Percentiles rank a stretch among this genome's conserved stretches.
Evolutionary conservation across 2,329 filamentous ascomycete species (phyloP).

Genomic region (Aspergillus transmontanensis): DNA sequence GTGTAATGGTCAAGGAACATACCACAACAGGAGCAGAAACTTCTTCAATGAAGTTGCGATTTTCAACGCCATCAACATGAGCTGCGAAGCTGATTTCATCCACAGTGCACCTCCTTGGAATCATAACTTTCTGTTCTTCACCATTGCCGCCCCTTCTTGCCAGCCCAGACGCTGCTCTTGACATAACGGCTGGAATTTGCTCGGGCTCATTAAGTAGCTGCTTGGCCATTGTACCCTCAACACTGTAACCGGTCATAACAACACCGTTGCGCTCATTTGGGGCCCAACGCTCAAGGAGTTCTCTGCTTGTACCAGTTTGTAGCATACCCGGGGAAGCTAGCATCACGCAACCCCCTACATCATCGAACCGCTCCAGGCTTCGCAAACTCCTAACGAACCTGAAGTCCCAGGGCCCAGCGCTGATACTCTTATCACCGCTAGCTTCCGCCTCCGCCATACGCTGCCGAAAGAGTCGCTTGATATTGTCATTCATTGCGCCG

Average conservation of each 20-base stretch:
- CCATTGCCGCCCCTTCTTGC: constrained; percentile 62
- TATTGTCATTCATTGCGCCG: constrained; percentile 98
- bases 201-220: constrained; percentile 94
- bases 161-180: constrained; percentile 56
- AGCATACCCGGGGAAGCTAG: constrained; percentile 97
- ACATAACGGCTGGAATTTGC: constrained; percentile 92
- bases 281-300: constrained; percentile 92
- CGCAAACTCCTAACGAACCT: constrained; percentile 90
- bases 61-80: constrained; percentile 94
- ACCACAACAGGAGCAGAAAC: constrained; percentile 89
- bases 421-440: constrained; percentile 72
- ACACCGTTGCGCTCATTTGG: constrained; percentile 97
- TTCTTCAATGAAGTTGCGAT: constrained; percentile 95
- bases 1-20: constrained; percentile 47
- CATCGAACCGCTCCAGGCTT: constrained; percentile 92
- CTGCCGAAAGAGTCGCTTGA: constrained; percentile 91
- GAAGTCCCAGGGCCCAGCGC: constrained; percentile 87
- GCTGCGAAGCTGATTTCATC: constrained; percentile 95
- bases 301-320: constrained; percentile 91
- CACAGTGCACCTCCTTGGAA: constrained; percentile 87
- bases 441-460: constrained; percentile 89
- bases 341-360: constrained; percentile 95
- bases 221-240: constrained; percentile 98
- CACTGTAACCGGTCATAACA: constrained; percentile 96
- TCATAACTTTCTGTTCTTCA: constrained; percentile 85